Conservation (phyloP, 2,329 filamentous ascomycete genomes). For the Neofusicoccum umdonicola region DNA sequence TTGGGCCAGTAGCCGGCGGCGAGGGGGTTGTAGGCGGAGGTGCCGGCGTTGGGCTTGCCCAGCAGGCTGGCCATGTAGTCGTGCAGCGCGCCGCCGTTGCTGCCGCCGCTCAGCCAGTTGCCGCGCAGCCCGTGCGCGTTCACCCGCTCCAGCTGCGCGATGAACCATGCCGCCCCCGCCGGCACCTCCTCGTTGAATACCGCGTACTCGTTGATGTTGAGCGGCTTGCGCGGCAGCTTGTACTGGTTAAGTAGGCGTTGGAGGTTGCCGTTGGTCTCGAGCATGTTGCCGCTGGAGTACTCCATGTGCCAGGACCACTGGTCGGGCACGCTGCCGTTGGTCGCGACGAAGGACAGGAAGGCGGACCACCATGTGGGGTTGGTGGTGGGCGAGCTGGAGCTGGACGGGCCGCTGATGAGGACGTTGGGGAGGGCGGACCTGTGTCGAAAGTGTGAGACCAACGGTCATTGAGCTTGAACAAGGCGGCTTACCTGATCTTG, state of each 20-base stretch:
- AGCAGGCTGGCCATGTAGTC: slow-evolving; percentile 47
- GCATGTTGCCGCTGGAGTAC: slow-evolving; percentile 25
- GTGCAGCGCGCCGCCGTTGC: slow-evolving; percentile 34
- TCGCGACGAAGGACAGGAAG: slow-evolving; percentile 35
- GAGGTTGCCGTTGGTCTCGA: slow-evolving; percentile 27
- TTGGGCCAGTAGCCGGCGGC: slow-evolving; percentile 39
- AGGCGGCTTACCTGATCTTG: background rate
- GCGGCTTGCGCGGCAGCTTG: slow-evolving; percentile 32
- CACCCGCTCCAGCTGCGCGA: slow-evolving; percentile 47
- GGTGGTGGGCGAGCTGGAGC: slow-evolving; percentile 31
- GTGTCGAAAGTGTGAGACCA: background rate
- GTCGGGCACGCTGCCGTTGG: slow-evolving; percentile 42
- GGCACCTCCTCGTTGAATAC: slow-evolving; percentile 42
- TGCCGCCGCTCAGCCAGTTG: slow-evolving; percentile 43
- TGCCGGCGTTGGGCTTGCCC: slow-evolving; percentile 5
- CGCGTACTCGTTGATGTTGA: slow-evolving; percentile 54
- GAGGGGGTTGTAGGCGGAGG: slow-evolving; percentile 29
- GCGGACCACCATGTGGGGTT: slow-evolving; percentile 40
- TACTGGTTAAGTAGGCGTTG: slow-evolving; percentile 29
- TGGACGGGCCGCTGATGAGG: slow-evolving; percentile 41
- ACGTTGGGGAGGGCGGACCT: slow-evolving; percentile 13
- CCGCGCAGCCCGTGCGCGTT: slow-evolving; percentile 44
- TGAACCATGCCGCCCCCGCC: slow-evolving; percentile 44
- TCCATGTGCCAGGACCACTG: slow-evolving; percentile 48
- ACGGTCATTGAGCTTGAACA: background rate